A percentile compares a stretch with the other conserved stretches of the same genome.
Conservation (phyloP, 148 eudicot species). For the Fagopyrum tataricum region DNA sequence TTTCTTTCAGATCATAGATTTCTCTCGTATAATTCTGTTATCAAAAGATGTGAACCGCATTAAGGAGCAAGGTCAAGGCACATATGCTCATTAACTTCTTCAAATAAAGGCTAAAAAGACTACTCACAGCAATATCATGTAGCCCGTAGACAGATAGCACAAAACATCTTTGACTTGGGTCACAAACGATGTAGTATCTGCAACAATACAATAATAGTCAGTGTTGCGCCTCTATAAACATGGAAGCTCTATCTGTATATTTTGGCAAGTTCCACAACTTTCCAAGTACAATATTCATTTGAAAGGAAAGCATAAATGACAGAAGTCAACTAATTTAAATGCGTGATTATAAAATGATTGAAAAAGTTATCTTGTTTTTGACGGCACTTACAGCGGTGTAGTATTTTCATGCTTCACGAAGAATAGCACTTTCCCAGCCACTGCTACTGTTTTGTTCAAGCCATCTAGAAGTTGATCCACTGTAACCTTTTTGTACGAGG, state of each 20-base stretch:
- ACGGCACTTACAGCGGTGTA: constrained; percentile 60
- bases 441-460: constrained; percentile 58
- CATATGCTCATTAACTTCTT: not conserved
- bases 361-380: not conserved
- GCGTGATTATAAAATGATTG: not conserved
- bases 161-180: constrained; percentile 59
- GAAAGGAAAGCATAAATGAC: not conserved
- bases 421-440: constrained; percentile 59
- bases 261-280: not conserved
- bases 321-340: not conserved
- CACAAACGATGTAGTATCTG: constrained; percentile 80
- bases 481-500: constrained; percentile 47
- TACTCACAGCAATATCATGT: constrained; percentile 61
- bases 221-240: not conserved
- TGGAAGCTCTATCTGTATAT: not conserved
- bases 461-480: constrained; percentile 62
- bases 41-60: not conserved
- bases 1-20: constrained; percentile 1
- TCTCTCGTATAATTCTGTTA: not conserved
- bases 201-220: constrained; percentile 8
- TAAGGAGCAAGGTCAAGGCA: not conserved
- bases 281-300: not conserved
- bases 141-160: constrained; percentile 68
- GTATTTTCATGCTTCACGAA: constrained; percentile 52
- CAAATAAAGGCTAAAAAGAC: not conserved